These are phyloP conservation scores for Pichiaceae sp. DNA, from an alignment of 1,139 yeast species.

Conservation along the genomic window DNA sequence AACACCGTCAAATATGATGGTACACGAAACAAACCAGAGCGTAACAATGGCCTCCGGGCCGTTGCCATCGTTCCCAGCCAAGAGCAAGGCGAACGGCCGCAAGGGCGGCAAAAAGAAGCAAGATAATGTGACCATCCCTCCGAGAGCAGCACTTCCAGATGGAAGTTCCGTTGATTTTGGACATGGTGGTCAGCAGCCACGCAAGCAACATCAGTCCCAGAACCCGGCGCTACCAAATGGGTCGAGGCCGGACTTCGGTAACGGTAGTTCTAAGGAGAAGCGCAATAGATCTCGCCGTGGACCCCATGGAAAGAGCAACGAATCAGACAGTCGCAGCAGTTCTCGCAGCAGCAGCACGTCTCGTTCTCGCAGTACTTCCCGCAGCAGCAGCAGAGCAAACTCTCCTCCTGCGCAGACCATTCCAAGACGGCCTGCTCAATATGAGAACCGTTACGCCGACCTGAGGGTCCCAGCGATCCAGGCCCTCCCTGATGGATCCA, in stretches of 20 bases:
- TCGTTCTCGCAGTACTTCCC: neutral
- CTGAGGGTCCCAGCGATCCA: slow-evolving; percentile 7
- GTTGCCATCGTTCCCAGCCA: neutral
- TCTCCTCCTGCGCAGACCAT: neutral
- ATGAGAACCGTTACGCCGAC: slow-evolving; percentile 1
- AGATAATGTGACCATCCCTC: slow-evolving; percentile 11
- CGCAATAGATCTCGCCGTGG: slow-evolving; percentile 15
- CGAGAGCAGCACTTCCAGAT: slow-evolving; percentile 30
- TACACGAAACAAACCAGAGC: slow-evolving; percentile 31
- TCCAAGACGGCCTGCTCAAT: slow-evolving; percentile 3
- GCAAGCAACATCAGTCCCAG: slow-evolving; percentile 2
- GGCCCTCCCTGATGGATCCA: slow-evolving; percentile 20
- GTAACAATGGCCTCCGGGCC: slow-evolving; percentile 14
- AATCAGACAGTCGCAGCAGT: neutral
- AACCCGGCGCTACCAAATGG: slow-evolving; percentile 33
- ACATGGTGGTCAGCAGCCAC: slow-evolving; percentile 9
- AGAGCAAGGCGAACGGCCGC: neutral
- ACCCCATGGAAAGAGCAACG: slow-evolving; percentile 1
- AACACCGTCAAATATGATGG: slow-evolving; percentile 37
- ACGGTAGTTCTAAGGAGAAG: too few relatives aligned
- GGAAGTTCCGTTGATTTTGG: slow-evolving; percentile 38
- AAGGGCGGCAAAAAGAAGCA: slow-evolving; percentile 4
- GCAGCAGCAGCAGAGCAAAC: neutral
- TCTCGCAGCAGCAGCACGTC: neutral
- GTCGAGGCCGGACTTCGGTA: slow-evolving; percentile 34